Evolutionary conservation across 495 filamentous ascomycete species (phyloP), one percentile per base, ranked within the genome.

Genomic region (Penicillium atrosanguineum): DNA sequence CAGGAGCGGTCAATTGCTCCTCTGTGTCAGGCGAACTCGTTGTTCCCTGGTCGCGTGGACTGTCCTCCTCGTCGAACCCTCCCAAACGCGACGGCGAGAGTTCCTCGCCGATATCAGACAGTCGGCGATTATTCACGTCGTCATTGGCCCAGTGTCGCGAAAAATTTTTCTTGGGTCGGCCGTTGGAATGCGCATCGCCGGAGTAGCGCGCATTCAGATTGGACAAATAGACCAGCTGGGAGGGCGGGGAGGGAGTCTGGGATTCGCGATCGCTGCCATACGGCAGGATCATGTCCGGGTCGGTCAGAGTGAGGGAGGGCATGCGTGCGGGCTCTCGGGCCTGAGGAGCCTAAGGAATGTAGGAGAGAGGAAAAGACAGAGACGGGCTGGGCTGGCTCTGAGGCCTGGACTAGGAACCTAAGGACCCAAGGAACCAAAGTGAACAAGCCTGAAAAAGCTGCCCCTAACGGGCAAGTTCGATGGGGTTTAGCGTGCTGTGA

Each of bases 261-360:
- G 79, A 79, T 64, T 85, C 80, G 69, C 75, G 70, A 61, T 85
- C 80, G 63, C 81, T 80, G 31, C 65, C 63, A 39, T 79, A 77
- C 36, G 91, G 91, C 37, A 96, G 77, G 55, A 96, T 95, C 90
- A 96, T 91, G 68, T 94, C 90, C 34, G 90, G 90, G 69, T 95
- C 91, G n/a, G 90, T 91, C 53, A 96, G 73, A 7, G 91, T 94
- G 41, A 91, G 91, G 44, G 89, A 95, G 25, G 84, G 80, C 46
- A 77, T 70, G 48, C 44, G 50, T 28, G 56, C 37, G 42, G 52
- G 43, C 51, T 51, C 60, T 57, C 28, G 46, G 52, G 52, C 56
- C 53, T 44, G 16, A 21, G 44, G 23, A 23, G 23, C 23, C 23
- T 23, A 5, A 23, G 36, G 9, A 47, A 52, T 23, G 29, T 29